A percentile compares a stretch with the other conserved stretches of the same genome.
phyloP scores from a whole-genome alignment of 2,329 filamentous ascomycete species.

The Emmonsiellopsis sp. region DNA sequence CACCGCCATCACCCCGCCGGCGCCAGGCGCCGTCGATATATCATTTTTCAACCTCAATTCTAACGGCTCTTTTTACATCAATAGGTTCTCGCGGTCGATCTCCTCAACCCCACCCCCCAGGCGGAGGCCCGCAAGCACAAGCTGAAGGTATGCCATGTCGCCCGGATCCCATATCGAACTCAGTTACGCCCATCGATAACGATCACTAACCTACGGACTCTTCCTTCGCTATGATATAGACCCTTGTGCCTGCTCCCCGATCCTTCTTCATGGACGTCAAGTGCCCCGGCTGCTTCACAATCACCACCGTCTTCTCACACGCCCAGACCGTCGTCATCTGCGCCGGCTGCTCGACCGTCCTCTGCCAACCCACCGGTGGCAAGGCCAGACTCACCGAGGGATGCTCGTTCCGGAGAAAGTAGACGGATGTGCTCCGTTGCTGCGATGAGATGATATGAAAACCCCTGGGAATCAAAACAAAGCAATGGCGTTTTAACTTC shows the following conservation, averaged over 20 bases:
- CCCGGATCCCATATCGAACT: neutral
- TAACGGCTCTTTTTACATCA: conserved; percentile 14
- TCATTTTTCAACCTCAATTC: neutral
- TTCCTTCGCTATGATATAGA: conserved; percentile 42
- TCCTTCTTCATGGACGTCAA: conserved; percentile 99
- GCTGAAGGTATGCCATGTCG: conserved; percentile 71
- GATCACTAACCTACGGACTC: conserved; percentile 6
- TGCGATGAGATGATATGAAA: conserved; percentile 21
- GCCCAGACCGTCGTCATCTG: conserved; percentile 99
- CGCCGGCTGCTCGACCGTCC: conserved; percentile 97
- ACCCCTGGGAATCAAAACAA: conserved; percentile 14
- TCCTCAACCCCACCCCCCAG: conserved; percentile 96
- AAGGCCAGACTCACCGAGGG: conserved; percentile 99
- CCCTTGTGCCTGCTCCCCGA: conserved; percentile 87
- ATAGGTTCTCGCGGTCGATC: conserved; percentile 99
- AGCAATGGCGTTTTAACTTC: conserved; percentile 12
- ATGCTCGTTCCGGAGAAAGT: conserved; percentile 99
- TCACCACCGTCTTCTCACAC: conserved; percentile 99
- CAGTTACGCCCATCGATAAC: conserved; percentile 4
- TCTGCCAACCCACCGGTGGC: conserved; percentile 98
- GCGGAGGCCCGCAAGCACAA: conserved; percentile 99
- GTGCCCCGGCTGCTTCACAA: conserved; percentile 99
- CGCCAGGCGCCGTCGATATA: conserved; percentile 1
- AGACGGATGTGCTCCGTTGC: conserved; percentile 31
- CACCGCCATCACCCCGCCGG: conserved; percentile 10